phyloP scores from a whole-genome alignment of 2,329 filamentous ascomycete genomes.

The Fusarium phyllophilum region DNA sequence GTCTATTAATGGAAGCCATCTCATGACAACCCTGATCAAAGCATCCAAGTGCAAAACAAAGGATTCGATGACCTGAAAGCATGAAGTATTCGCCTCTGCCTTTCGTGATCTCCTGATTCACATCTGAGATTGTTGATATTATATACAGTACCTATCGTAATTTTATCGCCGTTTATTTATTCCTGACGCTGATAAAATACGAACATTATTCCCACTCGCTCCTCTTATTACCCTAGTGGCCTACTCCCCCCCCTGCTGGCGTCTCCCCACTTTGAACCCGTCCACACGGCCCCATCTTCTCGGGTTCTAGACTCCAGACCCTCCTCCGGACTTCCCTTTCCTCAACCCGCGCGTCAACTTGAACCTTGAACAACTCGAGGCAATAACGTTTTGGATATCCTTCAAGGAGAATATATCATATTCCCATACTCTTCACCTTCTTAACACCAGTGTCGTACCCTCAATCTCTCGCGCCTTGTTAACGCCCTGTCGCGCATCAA shows the following conservation, averaged over 20 bases:
- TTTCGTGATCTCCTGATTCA: background rate
- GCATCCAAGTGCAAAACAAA: background rate
- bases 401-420: background rate
- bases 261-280: constrained; percentile 16
- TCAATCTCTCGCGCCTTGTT: background rate
- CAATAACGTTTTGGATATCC: background rate
- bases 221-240: background rate
- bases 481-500: constrained; percentile 10
- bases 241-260: constrained; percentile 10
- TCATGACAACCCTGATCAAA: background rate
- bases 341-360: constrained; percentile 22
- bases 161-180: background rate
- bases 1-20: background rate
- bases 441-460: background rate
- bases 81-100: background rate
- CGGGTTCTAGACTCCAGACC: constrained; percentile 27
- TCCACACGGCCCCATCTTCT: constrained; percentile 17
- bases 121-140: background rate
- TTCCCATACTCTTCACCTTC: background rate
- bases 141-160: background rate
- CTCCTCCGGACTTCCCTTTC: constrained; percentile 27
- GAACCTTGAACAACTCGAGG: constrained; percentile 5
- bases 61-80: background rate
- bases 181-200: background rate
- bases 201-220: background rate